Evolutionary conservation across 495 filamentous ascomycete species (phyloP), one percentile per base, ranked within the genome.

Genomic region (Penicillium parvum): DNA sequence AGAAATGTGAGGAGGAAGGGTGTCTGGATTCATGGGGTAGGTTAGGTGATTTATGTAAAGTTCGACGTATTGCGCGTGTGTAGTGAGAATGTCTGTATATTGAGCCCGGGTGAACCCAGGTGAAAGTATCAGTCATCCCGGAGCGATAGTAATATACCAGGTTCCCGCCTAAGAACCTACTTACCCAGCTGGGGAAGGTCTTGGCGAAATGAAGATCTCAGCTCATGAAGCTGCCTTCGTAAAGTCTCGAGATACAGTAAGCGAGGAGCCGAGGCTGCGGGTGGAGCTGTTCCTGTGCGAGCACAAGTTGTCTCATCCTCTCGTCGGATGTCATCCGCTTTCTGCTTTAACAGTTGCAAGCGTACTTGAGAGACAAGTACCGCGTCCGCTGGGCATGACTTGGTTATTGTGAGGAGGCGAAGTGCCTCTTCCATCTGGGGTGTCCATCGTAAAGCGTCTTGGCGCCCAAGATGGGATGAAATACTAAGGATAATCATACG

Each of bases 1-100:
- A 29, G 63, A 26, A 9, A 44, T 21, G 17, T 38, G 30, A 9
- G 57, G 35, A 12, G 52, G 39, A 15, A 22, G 47, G 1, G 55
- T 18, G 12, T 55, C 43, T 12, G 41, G 37, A 22, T 28, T 58
- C 2, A 62, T 45, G 0, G 61, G 51, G 41, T 56, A 60, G 10
- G 48, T 47, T 27, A 57, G 37, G 6, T 66, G 55, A 30, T 65
- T 60, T 16, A 68, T 68, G 34, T 60, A 66, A n/a, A 70, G 36
- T 21, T 65, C 61, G 28, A 65, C 54, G 28, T 68, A 64, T 38
- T 66, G 55, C 7, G 47, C 40, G 32, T 68, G 57, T 23, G 55
- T 40, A 33, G 49, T 55, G 11, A 68, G 52, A 12, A 57, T 62
- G 12, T 53, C 58, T 63, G 30, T 17, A 40, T 28, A 16, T n/a